phyloP scores from a whole-genome alignment of 108 stramenopile genomes.

The Conticribra weissflogii region DNA sequence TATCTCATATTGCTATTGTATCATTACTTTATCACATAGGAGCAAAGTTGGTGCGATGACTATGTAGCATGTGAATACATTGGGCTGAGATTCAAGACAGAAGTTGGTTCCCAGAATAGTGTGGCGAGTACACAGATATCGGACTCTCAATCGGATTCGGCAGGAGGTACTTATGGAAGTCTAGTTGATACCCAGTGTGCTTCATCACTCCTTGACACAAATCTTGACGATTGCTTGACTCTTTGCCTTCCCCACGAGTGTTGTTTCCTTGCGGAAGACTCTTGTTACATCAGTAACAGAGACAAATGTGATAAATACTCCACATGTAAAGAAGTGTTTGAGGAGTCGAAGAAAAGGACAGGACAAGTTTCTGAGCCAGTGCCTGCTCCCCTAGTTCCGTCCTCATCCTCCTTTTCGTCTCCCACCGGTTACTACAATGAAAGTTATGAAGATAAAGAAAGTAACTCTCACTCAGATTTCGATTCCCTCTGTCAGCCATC shows the following conservation, averaged over 20 bases:
- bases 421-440: not conserved
- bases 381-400: too few relatives aligned
- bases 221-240: not conserved
- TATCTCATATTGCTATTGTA: too few relatives aligned
- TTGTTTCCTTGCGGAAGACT: too few relatives aligned
- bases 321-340: too few relatives aligned
- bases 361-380: too few relatives aligned
- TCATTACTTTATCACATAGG: not conserved
- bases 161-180: not conserved
- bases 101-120: not conserved
- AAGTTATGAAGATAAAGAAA: not conserved
- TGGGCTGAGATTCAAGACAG: slow-evolving; percentile 11
- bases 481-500: not conserved
- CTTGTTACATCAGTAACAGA: too few relatives aligned
- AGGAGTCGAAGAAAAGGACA: too few relatives aligned
- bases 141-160: not conserved
- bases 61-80: slow-evolving; percentile 17
- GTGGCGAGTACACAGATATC: not conserved
- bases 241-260: not conserved
- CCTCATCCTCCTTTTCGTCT: not conserved
- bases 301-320: too few relatives aligned
- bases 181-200: slow-evolving; percentile 1
- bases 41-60: slow-evolving; percentile 29
- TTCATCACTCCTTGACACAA: not conserved
- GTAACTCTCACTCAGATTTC: not conserved